Evolutionary conservation across 176 grass and related monocot species (phyloP), one percentile per base, ranked within the genome.

Genomic region (Paspalum notatum): DNA sequence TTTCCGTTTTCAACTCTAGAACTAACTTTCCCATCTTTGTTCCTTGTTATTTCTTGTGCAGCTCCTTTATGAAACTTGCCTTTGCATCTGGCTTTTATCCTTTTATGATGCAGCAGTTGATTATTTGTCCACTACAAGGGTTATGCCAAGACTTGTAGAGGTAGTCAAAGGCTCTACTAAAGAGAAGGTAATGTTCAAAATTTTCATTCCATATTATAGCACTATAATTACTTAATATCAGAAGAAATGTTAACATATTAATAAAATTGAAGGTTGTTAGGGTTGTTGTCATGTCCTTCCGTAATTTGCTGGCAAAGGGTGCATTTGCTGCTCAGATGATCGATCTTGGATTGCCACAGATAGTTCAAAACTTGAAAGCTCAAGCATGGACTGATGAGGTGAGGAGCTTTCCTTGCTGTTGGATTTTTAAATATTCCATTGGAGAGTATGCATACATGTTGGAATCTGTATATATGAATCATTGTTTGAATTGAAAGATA

Each of bases 321-420:
- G 88, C 90, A 77, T 99, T 95, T 91, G 92, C 89, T 53, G 92
- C 90, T 21, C 96, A 99, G 89, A 93, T 99, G 96, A 95, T 99
- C 49, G 92, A 99, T 85, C 90, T 99, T 70, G 90, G 96, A 60
- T 88, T 99, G 84, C 92, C 90, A 0, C 93, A 95, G 68, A 90
- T 93, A 82, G 89, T 95, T 42, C 96, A 99, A 59, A 95, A 84
- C 80, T 85, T 99, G 76, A 99, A 99, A 91, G 90, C 89, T 82
- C 96, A 99, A 76, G 93, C 93, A 84, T 99, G 96, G 96, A 91
- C 82, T 77, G 96, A 99, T 88, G 96, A 99, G 96, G 96, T 95
- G 79, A 85, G 63, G 46, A 60, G 74, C 17, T 61, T 82, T n/a
- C 20, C 6, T 41, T 71, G 63, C n/a, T 42, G 76, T 76, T 49